phyloP scores from a whole-genome alignment of 306 rosid genomes.

The Parietaria judaica region DNA sequence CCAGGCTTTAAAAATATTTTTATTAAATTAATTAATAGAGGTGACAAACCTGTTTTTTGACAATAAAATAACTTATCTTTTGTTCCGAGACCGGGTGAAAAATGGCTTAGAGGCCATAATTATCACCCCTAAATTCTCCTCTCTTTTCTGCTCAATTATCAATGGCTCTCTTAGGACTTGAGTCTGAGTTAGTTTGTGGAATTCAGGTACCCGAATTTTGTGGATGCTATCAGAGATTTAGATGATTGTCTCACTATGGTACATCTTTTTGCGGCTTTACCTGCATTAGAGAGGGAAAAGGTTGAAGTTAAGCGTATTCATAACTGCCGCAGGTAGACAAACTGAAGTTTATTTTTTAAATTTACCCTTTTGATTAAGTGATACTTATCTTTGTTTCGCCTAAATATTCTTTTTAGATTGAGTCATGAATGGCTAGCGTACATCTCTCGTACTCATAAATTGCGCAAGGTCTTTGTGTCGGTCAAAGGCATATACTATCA shows the following conservation, averaged over 20 bases:
- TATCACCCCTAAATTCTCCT: too few species aligned
- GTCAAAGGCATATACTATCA: conserved; percentile 92
- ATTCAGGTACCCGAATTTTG: conserved; percentile 71
- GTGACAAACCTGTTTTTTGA: too few species aligned
- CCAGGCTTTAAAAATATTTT: too few species aligned
- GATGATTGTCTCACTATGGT: conserved; percentile 90
- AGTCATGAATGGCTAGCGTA: conserved; percentile 96
- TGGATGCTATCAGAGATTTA: conserved; percentile 86
- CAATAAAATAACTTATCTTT: too few species aligned
- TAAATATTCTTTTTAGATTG: conserved; percentile 39
- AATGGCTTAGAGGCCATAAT: too few species aligned
- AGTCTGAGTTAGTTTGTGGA: conserved; percentile 12
- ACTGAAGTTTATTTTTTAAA: background rate
- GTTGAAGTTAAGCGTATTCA: conserved; percentile 62
- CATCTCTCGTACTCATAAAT: conserved; percentile 60
- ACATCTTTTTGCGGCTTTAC: conserved; percentile 88
- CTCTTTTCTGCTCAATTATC: background rate
- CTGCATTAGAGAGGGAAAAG: conserved; percentile 58
- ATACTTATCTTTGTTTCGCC: background rate
- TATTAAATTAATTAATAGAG: too few species aligned
- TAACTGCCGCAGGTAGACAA: conserved; percentile 63
- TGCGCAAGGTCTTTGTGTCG: conserved; percentile 77
- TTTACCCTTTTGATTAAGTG: background rate
- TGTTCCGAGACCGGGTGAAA: too few species aligned
- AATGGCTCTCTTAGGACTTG: background rate